Evolutionary conservation across 2,329 filamentous ascomycete species (phyloP), one percentile per base, ranked within the genome.

Genomic region (Podosphaera xanthii): DNA sequence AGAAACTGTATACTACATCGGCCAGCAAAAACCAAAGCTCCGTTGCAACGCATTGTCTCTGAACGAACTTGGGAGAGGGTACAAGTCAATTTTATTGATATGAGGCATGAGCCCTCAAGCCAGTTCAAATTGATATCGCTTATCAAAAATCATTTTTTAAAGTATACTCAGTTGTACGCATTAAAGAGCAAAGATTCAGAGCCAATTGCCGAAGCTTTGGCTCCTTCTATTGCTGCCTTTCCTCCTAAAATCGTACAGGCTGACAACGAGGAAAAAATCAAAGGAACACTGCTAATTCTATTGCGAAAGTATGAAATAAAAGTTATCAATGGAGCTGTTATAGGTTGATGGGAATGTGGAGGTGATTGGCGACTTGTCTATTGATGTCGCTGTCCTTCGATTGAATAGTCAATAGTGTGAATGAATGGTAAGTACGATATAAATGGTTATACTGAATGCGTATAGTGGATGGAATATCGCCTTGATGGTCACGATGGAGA

Each of bases 11-110:
- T 22, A 22, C 22, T 22, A 22, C 22, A 22, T 22, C 22, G 22
- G 22, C 22, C 22, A 22, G 22, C 22, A 22, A 22, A 22, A 22
- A 22, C 22, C 22, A 22, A 22, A 22, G 22, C 22, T 22, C 22
- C 22, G 22, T 22, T 22, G 22, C 22, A 22, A 22, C 22, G 22
- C 22, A 22, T 22, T 22, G 22, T 22, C 22, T 22, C 22, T 22
- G 22, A 22, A 22, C 22, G 22, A 22, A 22, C 22, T 22, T 22
- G 22, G 22, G 22, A 22, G 22, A 22, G 22, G 22, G 46, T 53
- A 4, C 57, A 65, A 36, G 60, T 65, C 56, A 60, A 65, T 61
- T 48, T 65, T 5, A 60, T 64, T 52, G 59, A 64, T 59, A 58
- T 64, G 35, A 31, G 59, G 2, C 52, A 62, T 60, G 53, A 62